Base-by-base conservation (phyloP, 768 basidiomycete species). In the Podaxis sp. region DNA sequence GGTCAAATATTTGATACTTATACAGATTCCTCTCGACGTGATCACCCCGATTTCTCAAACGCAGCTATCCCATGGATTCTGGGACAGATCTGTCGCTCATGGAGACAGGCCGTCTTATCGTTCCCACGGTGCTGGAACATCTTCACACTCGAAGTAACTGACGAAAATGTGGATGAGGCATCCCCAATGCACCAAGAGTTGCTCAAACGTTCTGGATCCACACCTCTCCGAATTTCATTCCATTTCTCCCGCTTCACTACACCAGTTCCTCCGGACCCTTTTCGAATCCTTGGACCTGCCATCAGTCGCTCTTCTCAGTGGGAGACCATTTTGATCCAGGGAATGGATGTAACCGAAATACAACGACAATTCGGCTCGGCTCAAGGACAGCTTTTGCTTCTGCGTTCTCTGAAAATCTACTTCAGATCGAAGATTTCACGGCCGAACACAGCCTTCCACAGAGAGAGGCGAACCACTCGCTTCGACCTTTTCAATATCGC, bases 71-170 rank as follows among this genome's bases (percentile, higher is more conserved):
- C 56, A 26, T 57, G 56, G 56, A 30, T 57, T 22, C 11, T 57
- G 7, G 56, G 56, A 26, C 56, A 57, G 6, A 30, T 57, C 40
- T 57, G 56, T 44, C 56, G 26, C 15, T 57, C 56, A 24, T 57
- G 56, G 56, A 40, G 56, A 2, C 40, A 57, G 44, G 56, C n/a
- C 2, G 42, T 40, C 13, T 26, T 57, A 46, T 42, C 39, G n/a
- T 7, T 38, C 6, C 56, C 56, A 13, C 19, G 24, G 7, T 42
- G 22, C 24, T 57, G 56, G 56, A 44, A 57, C 24, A 4, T 6
- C 19, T 57, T 57, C 42, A 24, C 56, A 17, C 40, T 57, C 8
- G 42, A 44, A 9, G 26, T 57, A 5, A 44, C 38, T 17, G 42
- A 57, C 15, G 24, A 26, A 7, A 57, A 26, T 22, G 40, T 15